phyloP scores from a whole-genome alignment of 1,284 basidiomycete genomes.

The Farysia itapuensis region DNA sequence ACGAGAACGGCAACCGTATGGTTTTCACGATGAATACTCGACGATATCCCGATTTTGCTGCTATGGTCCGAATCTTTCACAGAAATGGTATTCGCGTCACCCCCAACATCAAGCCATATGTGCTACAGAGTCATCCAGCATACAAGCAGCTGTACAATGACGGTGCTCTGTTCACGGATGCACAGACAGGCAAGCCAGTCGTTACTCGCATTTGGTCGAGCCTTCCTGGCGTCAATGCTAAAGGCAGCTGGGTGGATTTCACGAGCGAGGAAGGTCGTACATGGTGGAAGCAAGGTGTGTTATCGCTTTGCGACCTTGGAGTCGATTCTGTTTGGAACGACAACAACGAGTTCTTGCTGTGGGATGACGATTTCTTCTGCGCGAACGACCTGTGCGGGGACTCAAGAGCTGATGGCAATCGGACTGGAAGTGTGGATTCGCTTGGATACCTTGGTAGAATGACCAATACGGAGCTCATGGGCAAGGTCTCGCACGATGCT shows the following conservation, averaged over 20 bases:
- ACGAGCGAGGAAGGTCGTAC: conserved; percentile 58
- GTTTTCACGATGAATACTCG: conserved; percentile 62
- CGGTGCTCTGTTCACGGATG: conserved; percentile 60
- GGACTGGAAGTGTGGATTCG: conserved; percentile 15
- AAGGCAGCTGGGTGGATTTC: conserved; percentile 62
- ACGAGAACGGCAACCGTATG: conserved; percentile 59
- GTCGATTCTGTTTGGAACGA: conserved; percentile 63
- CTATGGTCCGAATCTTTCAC: conserved; percentile 60
- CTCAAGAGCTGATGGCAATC: conserved; percentile 19
- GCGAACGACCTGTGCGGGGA: conserved; percentile 37
- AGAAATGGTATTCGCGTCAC: conserved; percentile 61
- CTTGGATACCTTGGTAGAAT: conserved; percentile 61
- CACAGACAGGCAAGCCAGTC: conserved; percentile 52
- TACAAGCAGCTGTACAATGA: conserved; percentile 56
- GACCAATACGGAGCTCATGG: conserved; percentile 61
- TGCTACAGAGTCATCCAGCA: conserved; percentile 54
- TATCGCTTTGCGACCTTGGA: conserved; percentile 59
- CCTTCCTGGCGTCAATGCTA: conserved; percentile 59
- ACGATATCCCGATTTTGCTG: conserved; percentile 62
- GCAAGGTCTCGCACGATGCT: conserved; percentile 58
- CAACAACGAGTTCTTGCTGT: conserved; percentile 62
- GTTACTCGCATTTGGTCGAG: conserved; percentile 62
- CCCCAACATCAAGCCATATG: conserved; percentile 62
- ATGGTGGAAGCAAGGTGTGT: conserved; percentile 62
- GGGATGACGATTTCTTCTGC: conserved; percentile 60